phyloP scores from a whole-genome alignment of 352 stramenopile genomes.

The Hyaloperonospora arabidopsidis region DNA sequence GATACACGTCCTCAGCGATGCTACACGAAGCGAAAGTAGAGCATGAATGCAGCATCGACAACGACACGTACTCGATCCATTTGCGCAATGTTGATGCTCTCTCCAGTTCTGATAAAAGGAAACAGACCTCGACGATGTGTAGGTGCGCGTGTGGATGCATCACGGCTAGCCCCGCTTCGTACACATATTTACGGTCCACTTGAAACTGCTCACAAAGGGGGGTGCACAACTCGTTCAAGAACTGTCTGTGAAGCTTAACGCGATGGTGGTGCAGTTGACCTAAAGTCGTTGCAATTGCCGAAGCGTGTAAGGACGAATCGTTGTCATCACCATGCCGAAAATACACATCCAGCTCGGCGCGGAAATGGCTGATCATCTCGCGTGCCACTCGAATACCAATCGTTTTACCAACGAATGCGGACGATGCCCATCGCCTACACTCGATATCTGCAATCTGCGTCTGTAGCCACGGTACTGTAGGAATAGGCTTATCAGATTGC shows the following conservation, averaged over 20 bases:
- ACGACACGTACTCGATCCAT: conserved; percentile 74
- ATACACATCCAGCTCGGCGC: conserved; percentile 45
- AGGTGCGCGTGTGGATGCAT: conserved; percentile 76
- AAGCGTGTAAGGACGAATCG: conserved; percentile 11
- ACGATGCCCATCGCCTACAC: conserved; percentile 77
- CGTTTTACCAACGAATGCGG: conserved; percentile 82
- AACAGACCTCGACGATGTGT: conserved; percentile 78
- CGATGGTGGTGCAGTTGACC: conserved; percentile 18
- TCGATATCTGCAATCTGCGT: conserved; percentile 83
- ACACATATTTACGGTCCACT: conserved; percentile 69
- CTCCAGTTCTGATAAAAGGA: conserved; percentile 58
- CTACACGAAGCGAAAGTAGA: conserved; percentile 68
- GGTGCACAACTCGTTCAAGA: conserved; percentile 64
- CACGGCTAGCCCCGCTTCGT: conserved; percentile 67
- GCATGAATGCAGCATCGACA: conserved; percentile 76
- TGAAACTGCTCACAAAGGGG: conserved; percentile 74
- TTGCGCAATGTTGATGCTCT: conserved; percentile 51
- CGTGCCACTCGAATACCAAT: conserved; percentile 75
- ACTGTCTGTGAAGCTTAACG: conserved; percentile 45
- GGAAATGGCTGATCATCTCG: conserved; percentile 82
- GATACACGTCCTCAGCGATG: conserved; percentile 70
- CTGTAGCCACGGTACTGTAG: conserved; percentile 56
- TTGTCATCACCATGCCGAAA: conserved; percentile 25
- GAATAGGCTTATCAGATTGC: conserved; percentile 29
- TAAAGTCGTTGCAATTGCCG: conserved; percentile 7